Evolutionary conservation across 768 basidiomycete genomes (phyloP).

Genomic region (Phaeotremella skinneri): DNA sequence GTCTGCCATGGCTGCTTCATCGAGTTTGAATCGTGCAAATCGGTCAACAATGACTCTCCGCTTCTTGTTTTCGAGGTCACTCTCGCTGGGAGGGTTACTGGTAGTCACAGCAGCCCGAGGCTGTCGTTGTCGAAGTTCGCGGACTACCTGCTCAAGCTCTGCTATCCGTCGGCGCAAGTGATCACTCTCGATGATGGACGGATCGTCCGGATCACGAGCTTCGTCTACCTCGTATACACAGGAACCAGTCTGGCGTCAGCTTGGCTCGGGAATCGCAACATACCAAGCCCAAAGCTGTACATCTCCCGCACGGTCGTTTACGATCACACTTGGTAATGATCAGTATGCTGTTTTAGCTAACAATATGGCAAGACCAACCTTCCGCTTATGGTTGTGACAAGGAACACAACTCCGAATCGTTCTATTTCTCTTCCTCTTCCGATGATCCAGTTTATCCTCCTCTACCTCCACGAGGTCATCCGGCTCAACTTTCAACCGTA

Average conservation of each 20-base stretch:
- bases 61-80: constrained; percentile 30
- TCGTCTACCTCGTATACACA: constrained; percentile 92
- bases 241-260: constrained; percentile 68
- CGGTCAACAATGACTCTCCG: constrained; percentile 46
- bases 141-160: constrained; percentile 85
- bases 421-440: constrained; percentile 83
- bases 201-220: constrained; percentile 62
- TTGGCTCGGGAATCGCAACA: constrained; percentile 10
- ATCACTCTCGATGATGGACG: constrained; percentile 79
- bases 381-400: constrained; percentile 91
- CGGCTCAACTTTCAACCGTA: background rate
- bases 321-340: constrained; percentile 69
- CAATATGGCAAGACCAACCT: constrained; percentile 58
- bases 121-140: constrained; percentile 64
- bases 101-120: constrained; percentile 10
- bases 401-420: constrained; percentile 77
- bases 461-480: constrained; percentile 12
- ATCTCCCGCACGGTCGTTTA: constrained; percentile 84
- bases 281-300: constrained; percentile 84
- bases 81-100: background rate
- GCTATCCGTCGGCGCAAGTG: constrained; percentile 82
- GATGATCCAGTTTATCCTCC: constrained; percentile 50
- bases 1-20: constrained; percentile 42
- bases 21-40: constrained; percentile 45
- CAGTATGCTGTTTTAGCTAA: constrained; percentile 9